Conservation (phyloP, 495 filamentous ascomycete genomes). For the Penicillium macrosclerotiorum region DNA sequence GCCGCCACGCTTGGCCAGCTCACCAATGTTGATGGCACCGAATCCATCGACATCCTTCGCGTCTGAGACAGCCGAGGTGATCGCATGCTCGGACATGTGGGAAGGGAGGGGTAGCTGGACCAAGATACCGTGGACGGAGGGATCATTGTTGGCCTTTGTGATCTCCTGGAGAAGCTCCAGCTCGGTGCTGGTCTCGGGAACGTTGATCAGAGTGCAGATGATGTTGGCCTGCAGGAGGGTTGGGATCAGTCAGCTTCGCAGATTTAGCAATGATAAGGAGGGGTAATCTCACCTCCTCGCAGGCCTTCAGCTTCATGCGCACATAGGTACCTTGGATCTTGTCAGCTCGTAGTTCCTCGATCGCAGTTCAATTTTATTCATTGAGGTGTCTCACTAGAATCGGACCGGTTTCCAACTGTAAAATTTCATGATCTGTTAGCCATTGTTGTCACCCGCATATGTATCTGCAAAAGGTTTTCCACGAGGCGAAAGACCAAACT, state of each 20-base stretch:
- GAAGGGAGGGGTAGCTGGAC: constrained; percentile 89
- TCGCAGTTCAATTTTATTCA: too few relatives aligned
- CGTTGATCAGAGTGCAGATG: constrained; percentile 77
- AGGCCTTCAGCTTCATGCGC: constrained; percentile 98
- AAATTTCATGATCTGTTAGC: constrained; percentile 13
- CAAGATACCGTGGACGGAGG: constrained; percentile 84
- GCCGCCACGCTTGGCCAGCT: constrained; percentile 91
- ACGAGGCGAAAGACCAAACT: too few relatives aligned
- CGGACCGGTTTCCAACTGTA: constrained; percentile 78
- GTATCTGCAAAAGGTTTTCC: not conserved
- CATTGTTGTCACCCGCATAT: not conserved
- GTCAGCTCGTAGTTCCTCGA: constrained; percentile 27
- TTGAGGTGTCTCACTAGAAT: constrained; percentile 74
- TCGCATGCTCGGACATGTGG: constrained; percentile 81
- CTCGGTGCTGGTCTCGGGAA: constrained; percentile 78
- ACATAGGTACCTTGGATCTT: constrained; percentile 81
- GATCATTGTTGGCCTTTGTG: constrained; percentile 79
- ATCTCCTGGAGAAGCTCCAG: constrained; percentile 81
- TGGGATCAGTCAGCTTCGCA: constrained; percentile 10
- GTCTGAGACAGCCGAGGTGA: constrained; percentile 86
- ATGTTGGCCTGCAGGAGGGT: constrained; percentile 69
- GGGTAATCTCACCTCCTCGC: constrained; percentile 67
- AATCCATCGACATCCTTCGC: constrained; percentile 99
- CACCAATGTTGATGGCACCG: constrained; percentile 87
- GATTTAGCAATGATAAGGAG: not conserved